Percentiles rank a stretch among this genome's conserved stretches.
These are phyloP conservation scores for Rhodotorula sp. DNA, from an alignment of 1,284 basidiomycete genomes.

Conservation along the genomic window DNA sequence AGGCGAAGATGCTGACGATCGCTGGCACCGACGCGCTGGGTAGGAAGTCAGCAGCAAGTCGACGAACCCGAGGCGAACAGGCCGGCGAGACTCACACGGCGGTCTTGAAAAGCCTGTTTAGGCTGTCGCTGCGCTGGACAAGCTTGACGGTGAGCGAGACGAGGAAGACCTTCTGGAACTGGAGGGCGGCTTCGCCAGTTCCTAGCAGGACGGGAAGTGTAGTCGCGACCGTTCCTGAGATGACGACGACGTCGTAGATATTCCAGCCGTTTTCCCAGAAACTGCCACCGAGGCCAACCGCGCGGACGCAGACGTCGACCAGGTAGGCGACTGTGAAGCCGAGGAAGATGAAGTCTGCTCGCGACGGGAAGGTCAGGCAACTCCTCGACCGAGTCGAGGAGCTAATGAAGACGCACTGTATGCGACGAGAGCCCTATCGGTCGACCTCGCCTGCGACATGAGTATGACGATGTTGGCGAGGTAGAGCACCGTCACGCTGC, in stretches of 20 bases:
- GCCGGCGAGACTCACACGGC: conserved; percentile 66
- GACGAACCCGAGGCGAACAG: background rate
- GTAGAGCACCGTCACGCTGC: conserved; percentile 77
- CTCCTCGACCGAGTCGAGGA: too few species aligned
- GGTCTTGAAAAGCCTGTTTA: conserved; percentile 97
- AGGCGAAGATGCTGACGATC: conserved; percentile 77
- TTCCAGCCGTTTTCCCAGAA: conserved; percentile 89
- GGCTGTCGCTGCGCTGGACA: conserved; percentile 79
- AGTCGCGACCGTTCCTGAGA: conserved; percentile 78
- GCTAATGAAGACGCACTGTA: conserved; percentile 58
- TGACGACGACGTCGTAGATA: conserved; percentile 81
- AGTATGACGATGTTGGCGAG: conserved; percentile 79
- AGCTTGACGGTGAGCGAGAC: conserved; percentile 89
- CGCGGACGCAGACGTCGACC: conserved; percentile 73
- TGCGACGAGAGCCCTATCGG: conserved; percentile 60
- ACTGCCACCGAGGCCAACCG: conserved; percentile 70
- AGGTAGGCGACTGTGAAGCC: conserved; percentile 71
- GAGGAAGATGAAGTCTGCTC: conserved; percentile 73
- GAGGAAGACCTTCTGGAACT: conserved; percentile 92
- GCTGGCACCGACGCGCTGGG: conserved; percentile 49
- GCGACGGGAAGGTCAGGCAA: background rate
- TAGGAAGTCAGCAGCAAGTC: conserved; percentile 54
- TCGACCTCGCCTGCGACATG: conserved; percentile 78
- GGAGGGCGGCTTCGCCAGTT: conserved; percentile 17
- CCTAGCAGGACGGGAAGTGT: conserved; percentile 69